phyloP scores from a whole-genome alignment of 805 yeast species.

The Brettanomyces sp. region DNA sequence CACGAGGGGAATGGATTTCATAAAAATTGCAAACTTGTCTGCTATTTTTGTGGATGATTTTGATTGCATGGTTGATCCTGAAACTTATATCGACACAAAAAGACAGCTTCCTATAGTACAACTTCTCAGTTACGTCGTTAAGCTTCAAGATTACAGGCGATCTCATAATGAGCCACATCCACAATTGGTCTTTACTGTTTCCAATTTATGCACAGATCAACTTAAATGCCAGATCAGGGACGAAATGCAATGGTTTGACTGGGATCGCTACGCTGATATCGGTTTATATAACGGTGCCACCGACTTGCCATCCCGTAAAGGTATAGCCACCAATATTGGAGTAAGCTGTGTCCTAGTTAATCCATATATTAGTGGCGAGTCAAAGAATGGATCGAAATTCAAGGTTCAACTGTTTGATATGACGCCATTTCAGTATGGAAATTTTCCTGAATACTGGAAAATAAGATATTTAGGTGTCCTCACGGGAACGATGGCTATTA shows the following conservation, averaged over 20 bases:
- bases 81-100: conserved; percentile 8
- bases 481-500: conserved; percentile 16
- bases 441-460: conserved; percentile 12
- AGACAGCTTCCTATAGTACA: conserved; percentile 21
- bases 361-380: conserved; percentile 9
- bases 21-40: conserved; percentile 19
- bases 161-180: conserved; percentile 24
- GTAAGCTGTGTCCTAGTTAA: conserved; percentile 16
- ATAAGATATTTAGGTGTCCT: conserved; percentile 12
- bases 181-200: conserved; percentile 19
- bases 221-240: conserved; percentile 43
- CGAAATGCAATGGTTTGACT: conserved; percentile 40
- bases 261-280: conserved; percentile 21
- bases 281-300: conserved; percentile 16
- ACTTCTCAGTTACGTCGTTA: conserved; percentile 22
- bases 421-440: conserved; percentile 18
- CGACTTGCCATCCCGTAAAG: conserved; percentile 14
- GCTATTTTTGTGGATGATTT: conserved; percentile 27
- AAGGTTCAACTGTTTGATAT: conserved; percentile 18
- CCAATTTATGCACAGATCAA: conserved; percentile 26
- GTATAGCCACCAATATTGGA: conserved; percentile 15
- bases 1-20: conserved; percentile 22
- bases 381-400: conserved; percentile 6
- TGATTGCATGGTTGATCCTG: conserved; percentile 20
- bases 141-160: conserved; percentile 24